Evolutionary conservation across 768 basidiomycete species (phyloP), one percentile per base, ranked within the genome.

Genomic region (Termitomyces sp.): DNA sequence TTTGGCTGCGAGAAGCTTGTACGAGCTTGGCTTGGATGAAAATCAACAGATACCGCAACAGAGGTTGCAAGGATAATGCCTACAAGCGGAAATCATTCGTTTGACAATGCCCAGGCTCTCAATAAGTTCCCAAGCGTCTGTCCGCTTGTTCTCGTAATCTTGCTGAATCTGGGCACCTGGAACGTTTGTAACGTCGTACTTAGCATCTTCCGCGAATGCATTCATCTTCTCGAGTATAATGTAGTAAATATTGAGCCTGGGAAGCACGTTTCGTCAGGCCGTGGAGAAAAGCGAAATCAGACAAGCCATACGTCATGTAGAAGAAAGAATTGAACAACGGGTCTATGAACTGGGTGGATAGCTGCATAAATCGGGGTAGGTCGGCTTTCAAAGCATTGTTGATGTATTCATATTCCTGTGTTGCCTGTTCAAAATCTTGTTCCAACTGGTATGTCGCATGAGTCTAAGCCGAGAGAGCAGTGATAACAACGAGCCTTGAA

Each of bases 271-370:
- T 50, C 12, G 41, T 47, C 15, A 28, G 35, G 15, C 45, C 42
- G 22, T 43, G 32, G 48, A 22, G 26, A 11, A 40, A 19, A 9
- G 42, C 4, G 37, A 35, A 50, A 37, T 45, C 55, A 59, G 48
- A 50, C 30, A 32, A 42, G 28, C 84, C 93, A 66, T 65, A 95
- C 93, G 98, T 93, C 94, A 99, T 98, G 70, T 96, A 99, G 77
- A 89, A 99, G 79, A 94, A 94, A 17, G 93, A 96, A 64, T 96
- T 88, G 82, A 98, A 99, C n/a, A 98, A 76, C 0, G 97, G 97
- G 61, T 95, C 88, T 66, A 98, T 92, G 72, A 98, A 98, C 60
- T 86, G 83, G 2, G 92, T 88, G 1, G 89, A 78, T 58, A 98
- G 81, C 28, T 75, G 77, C 81, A 98, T 85, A 77, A 98, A 98